Base-by-base conservation (phyloP, 306 rosid species). In the Cyamopsis tetragonoloba region DNA sequence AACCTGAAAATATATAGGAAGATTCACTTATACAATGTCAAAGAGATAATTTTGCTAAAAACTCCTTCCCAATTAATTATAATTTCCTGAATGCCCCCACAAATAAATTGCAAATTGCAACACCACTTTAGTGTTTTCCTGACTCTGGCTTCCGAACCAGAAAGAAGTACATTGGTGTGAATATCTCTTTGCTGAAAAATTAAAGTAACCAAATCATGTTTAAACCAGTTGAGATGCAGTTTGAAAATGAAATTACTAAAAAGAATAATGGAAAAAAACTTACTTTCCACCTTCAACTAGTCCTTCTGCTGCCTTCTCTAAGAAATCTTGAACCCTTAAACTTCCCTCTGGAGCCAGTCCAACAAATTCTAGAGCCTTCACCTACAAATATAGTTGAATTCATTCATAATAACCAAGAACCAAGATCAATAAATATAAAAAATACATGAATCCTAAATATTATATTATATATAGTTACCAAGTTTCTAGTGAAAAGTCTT, bases 111-210 rank as follows among this genome's bases (percentile, higher is more conserved):
- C 66, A 18, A 37, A 17, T 54, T 58, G 55, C 48, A 30, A 27
- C 11, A 53, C 32, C 56, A 47, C 6, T 35, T 71, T 64, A 77
- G 56, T 73, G 61, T 30, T 55, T 57, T 7, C 28, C 72, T 19
- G 82, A 73, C 34, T 63, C 68, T 5, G 91, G 95, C 82, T 87
- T 90, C 73, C 83, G 82, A 9, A 83, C 97, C 86, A 90, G 65
- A 81, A 90, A 87, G 88, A 90, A 90, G 65, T 87, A 90, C 88
- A 90, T 66, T 14, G 96, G 95, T 3, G 96, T 90, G 81, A 90
- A 90, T 51, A 90, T 87, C 77, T 87, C 92, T 66, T 44, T 87
- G 85, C 97, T 85, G 90, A 41, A 72, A 80, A 23, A 10, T 9
- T 13, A 22, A 44, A 26, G 46, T 34, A 20, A 44, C 20, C 46